Evolutionary conservation across 345 rosid species (phyloP).

Genomic region (Lepidium didymum): DNA sequence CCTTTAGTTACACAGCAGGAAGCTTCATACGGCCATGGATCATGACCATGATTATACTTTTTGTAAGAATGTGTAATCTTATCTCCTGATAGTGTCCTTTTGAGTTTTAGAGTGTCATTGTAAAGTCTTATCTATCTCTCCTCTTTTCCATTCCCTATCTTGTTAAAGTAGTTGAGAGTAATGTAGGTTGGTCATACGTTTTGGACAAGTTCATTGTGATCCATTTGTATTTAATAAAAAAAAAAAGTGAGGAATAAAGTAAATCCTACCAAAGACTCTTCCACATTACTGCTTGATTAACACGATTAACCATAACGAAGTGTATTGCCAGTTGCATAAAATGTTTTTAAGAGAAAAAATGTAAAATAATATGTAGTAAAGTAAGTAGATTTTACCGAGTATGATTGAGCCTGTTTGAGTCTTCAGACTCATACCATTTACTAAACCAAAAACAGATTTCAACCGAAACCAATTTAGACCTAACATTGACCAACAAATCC

Average conservation of each 20-base stretch:
- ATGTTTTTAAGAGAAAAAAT: too few species aligned
- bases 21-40: background rate
- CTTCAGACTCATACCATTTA: background rate
- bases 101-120: slow-evolving; percentile 5
- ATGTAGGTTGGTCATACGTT: slow-evolving; percentile 6
- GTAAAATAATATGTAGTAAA: too few species aligned
- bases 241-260: background rate
- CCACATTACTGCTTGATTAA: background rate
- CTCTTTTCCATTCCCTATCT: background rate
- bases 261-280: background rate
- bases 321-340: too few species aligned
- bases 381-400: too few species aligned
- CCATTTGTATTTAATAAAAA: slow-evolving; percentile 15
- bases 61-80: slow-evolving; percentile 3
- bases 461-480: background rate
- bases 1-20: background rate
- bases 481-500: background rate
- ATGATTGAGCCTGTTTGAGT: too few species aligned
- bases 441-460: background rate
- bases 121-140: slow-evolving; percentile 6
- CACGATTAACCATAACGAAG: too few species aligned
- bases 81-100: background rate
- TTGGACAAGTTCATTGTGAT: slow-evolving; percentile 17
- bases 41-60: background rate
- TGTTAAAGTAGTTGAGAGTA: slow-evolving; percentile 21